Evolutionary conservation across 768 basidiomycete species (phyloP).

Genomic region (Hydnomerulius pinastri): DNA sequence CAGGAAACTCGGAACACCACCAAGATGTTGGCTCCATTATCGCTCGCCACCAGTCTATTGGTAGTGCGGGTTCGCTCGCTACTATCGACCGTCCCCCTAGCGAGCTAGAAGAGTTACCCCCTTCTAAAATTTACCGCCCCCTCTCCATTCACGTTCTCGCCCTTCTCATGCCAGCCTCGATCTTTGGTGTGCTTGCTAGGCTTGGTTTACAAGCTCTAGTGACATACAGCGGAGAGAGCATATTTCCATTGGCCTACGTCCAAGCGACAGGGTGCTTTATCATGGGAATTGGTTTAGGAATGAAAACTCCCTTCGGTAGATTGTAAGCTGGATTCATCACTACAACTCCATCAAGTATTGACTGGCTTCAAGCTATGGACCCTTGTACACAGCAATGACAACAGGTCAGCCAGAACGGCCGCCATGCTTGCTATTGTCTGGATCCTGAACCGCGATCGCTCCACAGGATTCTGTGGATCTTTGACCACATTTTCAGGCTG

Average conservation of each 20-base stretch:
- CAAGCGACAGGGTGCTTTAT: constrained; percentile 89
- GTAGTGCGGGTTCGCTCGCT: constrained; percentile 40
- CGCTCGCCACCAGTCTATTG: constrained; percentile 34
- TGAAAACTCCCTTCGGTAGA: constrained; percentile 71
- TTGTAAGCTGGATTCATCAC: constrained; percentile 55
- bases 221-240: constrained; percentile 69
- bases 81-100: constrained; percentile 44
- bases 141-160: constrained; percentile 65
- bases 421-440: neutral
- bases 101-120: constrained; percentile 32
- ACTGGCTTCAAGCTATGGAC: constrained; percentile 65
- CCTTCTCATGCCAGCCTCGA: constrained; percentile 77
- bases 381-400: constrained; percentile 83
- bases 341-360: constrained; percentile 8
- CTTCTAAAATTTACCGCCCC: constrained; percentile 46
- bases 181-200: constrained; percentile 82
- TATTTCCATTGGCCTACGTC: constrained; percentile 83
- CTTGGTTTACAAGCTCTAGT: constrained; percentile 76
- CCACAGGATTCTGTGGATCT: constrained; percentile 88
- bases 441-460: neutral
- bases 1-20: constrained; percentile 13
- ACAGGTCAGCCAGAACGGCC: constrained; percentile 62
- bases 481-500: constrained; percentile 96
- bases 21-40: constrained; percentile 36
- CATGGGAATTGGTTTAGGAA: constrained; percentile 79